Evolutionary conservation across 306 rosid species (phyloP), one percentile per base, ranked within the genome.

Genomic region (Argentina anserina): DNA sequence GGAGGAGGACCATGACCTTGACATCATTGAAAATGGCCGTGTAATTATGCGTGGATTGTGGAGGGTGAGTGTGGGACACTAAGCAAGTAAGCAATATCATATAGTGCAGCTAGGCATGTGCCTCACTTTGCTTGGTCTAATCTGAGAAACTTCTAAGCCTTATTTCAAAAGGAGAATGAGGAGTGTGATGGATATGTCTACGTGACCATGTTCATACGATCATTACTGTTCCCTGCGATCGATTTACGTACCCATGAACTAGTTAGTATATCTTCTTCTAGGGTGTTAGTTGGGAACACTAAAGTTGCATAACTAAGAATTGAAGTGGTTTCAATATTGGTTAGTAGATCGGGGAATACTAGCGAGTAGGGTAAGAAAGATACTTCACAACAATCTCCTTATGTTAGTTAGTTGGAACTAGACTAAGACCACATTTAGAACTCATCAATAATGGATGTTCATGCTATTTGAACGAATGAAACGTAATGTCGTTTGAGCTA

Each of bases 31-130:
- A 75, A 49, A 58, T 46, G 80, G 78, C 41, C 82, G 70, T 5
- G 84, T 78, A 82, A 79, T 85, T 78, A 90, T 85, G 94, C 89
- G 89, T 78, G 87, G 93, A 86, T 86, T 82, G 90, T 77, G 91
- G 93, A 70, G 86, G 23, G 88, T 79, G 85, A 84, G 84, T 85
- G 88, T 82, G 87, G 89, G 92, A 79, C 43, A 82, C 75, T 71
- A 85, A 75, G 82, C 69, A 78, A 82, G 73, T 71, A 85, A 75
- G 82, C 69, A 78, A 73, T 64, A 69, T 73, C 79, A 77, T 65
- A 71, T 59, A 71, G 71, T 45, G 68, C 39, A 68, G n/a, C n/a
- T n/a, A n/a, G 52, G 59, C 96, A 87, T 84, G 89, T 90, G 92
- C 83, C 69, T 61, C 50, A 76, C 81, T 76, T 45, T 71, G 53